Base-by-base conservation (phyloP, 163 green algal species). In the Volvox carteri region DNA sequence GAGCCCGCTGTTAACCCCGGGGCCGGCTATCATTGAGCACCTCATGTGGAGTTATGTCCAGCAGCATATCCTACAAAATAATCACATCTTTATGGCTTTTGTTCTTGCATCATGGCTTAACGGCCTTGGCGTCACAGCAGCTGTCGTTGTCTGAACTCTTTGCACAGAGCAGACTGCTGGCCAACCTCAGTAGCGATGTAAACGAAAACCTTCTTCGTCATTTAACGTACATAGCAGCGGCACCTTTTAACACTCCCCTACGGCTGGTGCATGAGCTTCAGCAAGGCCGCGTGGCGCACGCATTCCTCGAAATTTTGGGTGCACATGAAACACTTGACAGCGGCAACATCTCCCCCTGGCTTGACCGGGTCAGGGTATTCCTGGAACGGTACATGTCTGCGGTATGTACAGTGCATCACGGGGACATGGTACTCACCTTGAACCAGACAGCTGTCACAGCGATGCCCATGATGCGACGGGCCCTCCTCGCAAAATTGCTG, bases 251-350 rank as follows among this genome's bases (percentile, higher is more conserved):
- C 23, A 86, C 78, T 7, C 44, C 52, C 25, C 62, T 78, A 9
- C 79, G 79, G 25, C 28, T 68, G 37, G 65, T 86, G 14, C 60
- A 65, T 14, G 79, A 86, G 62, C 42, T 86, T 14, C 79, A 86
- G 60, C 60, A 86, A 23, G 79, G 42, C 30, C 42, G 52, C 18
- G 30, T 52, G 6, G 44, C n/a, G 16, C 42, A 73, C 19, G n/a
- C 44, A 19, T n/a, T 78, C 19, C 30, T 35, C 3, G 60, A 78
- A 4, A 56, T 86, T 4, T 48, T 86, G n/a, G 19, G 35, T 1
- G 4, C 41, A 7, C 41, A 78, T 30, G 28, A 19, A 9, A 12
- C n/a, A 3, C n/a, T 86, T 6, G 16, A 25, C 44, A 7, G 19
- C 2, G n/a, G 11, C 42, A 86, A 86, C 42, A 37, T 78, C 5